Base-by-base conservation (phyloP, 2,329 filamentous ascomycete genomes). In the Penicillium janthinellum region DNA sequence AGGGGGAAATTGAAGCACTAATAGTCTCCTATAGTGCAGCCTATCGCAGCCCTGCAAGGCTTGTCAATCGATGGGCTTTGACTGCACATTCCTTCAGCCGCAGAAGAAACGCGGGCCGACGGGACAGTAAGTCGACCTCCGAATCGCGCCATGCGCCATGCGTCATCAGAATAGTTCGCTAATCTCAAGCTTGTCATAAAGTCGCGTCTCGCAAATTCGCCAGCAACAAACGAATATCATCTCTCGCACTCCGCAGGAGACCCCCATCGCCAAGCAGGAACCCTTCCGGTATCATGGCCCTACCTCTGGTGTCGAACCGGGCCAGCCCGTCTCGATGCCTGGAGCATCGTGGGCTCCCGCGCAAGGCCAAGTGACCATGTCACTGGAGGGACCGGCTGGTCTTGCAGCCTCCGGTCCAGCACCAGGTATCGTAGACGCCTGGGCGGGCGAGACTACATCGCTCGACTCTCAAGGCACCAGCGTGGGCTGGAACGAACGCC, bases 81-180 rank as follows among this genome's bases (percentile, higher is more conserved):
- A 73, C 12, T 79, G 77, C 62, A 78, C 77, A 6, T 79, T 77
- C 59, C 71, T 78, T 41, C 71, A 74, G 47, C 75, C 75, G 6
- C 75, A 78, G 58, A 79, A 78, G 62, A 78, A 78, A 57, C 71
- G 77, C 47, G 77, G 77, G 4, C 65, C 77, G 41, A 70, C 72
- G 28, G 73, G 71, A 56, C 71, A 75, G 74, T 76, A 65, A 71
- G 74, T 73, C 39, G 10, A 42, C 14, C 5, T 48, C n/a, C 34
- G 31, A 45, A 54, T 57, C 25, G 14, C 42, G 49, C 31, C 34
- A 59, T 35, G 28, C 31, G 55, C 25, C 34, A 28, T 67, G 28
- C 58, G 60, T 41, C 60, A 60, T 4, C 31, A 38, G 28, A 49
- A 52, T 38, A 52, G 11, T 28, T 34, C 28, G 49, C 62, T 62